A percentile compares a stretch with the other conserved stretches of the same genome.
phyloP scores from a whole-genome alignment of 345 rosid genomes.

The Draba incana region DNA sequence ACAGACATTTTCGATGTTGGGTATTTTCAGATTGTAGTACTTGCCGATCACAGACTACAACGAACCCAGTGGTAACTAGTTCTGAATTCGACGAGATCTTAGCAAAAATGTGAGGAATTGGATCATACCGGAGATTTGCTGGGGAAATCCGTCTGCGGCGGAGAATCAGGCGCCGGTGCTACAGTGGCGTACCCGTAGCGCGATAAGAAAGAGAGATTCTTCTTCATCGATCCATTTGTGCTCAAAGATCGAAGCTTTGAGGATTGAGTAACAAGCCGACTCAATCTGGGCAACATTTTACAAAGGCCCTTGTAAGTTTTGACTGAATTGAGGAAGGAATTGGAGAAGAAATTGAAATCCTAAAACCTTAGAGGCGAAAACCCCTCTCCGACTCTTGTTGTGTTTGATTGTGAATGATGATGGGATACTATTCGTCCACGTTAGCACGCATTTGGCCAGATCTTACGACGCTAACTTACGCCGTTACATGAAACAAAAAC shows the following conservation, averaged over 20 bases:
- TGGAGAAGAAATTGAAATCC: background rate
- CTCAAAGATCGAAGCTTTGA: constrained; percentile 48
- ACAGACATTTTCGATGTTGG: background rate
- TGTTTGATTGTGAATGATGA: background rate
- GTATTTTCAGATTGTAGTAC: background rate
- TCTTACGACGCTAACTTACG: constrained; percentile 26
- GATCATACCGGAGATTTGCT: constrained; percentile 50
- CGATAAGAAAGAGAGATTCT: constrained; percentile 32
- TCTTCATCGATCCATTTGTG: constrained; percentile 35
- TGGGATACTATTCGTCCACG: constrained; percentile 31
- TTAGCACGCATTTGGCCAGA: constrained; percentile 25
- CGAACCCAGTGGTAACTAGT: background rate
- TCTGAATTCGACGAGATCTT: background rate
- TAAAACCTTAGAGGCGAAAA: constrained; percentile 36
- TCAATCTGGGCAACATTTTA: constrained; percentile 66
- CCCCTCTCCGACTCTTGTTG: constrained; percentile 12
- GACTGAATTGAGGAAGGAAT: background rate
- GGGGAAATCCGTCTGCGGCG: constrained; percentile 38
- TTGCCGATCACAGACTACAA: constrained; percentile 9
- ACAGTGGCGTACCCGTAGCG: constrained; percentile 52
- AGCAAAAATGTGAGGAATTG: background rate
- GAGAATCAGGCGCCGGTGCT: constrained; percentile 43
- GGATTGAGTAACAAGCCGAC: constrained; percentile 44
- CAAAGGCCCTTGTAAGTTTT: background rate
- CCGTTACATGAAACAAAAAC: background rate